phyloP scores from a whole-genome alignment of 2,329 filamentous ascomycete species.

The Penicillium sp. region DNA sequence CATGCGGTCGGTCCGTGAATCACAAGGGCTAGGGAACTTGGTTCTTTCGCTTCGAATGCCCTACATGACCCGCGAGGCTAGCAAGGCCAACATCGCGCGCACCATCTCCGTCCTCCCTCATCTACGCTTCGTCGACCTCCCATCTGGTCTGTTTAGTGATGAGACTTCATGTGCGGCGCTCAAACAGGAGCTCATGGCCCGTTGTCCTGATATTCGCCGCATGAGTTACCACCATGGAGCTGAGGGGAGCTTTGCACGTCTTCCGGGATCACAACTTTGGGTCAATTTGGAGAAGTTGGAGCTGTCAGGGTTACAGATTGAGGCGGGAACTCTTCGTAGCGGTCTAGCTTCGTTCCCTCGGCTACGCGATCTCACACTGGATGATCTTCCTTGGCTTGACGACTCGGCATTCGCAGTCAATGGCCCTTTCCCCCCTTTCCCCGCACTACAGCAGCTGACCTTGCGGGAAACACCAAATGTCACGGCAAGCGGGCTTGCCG shows the following conservation, averaged over 20 bases:
- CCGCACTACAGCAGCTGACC: constrained; percentile 71
- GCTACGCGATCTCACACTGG: constrained; percentile 74
- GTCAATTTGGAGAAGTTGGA: constrained; percentile 45
- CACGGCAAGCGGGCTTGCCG: constrained; percentile 68
- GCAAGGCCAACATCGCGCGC: constrained; percentile 79
- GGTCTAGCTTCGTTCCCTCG: constrained; percentile 67
- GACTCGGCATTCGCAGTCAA: constrained; percentile 73
- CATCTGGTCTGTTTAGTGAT: constrained; percentile 82
- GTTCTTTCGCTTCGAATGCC: constrained; percentile 84
- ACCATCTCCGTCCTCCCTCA: constrained; percentile 83
- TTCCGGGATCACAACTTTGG: constrained; percentile 59
- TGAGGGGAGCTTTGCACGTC: constrained; percentile 72
- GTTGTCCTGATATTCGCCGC: constrained; percentile 81
- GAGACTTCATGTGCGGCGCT: constrained; percentile 74
- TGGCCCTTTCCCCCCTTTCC: constrained; percentile 69
- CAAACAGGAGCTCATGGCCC: constrained; percentile 78
- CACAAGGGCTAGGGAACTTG: constrained; percentile 66
- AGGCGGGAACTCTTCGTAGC: constrained; percentile 58
- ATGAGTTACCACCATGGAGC: constrained; percentile 82
- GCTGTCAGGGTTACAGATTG: constrained; percentile 39
- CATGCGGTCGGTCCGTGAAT: constrained; percentile 78
- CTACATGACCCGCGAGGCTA: constrained; percentile 91
- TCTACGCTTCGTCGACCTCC: constrained; percentile 85
- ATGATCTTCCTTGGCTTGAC: constrained; percentile 68
- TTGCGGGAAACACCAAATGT: constrained; percentile 71